Base-by-base conservation (phyloP, 1,284 basidiomycete genomes). In the Trichosporon inkin region DNA sequence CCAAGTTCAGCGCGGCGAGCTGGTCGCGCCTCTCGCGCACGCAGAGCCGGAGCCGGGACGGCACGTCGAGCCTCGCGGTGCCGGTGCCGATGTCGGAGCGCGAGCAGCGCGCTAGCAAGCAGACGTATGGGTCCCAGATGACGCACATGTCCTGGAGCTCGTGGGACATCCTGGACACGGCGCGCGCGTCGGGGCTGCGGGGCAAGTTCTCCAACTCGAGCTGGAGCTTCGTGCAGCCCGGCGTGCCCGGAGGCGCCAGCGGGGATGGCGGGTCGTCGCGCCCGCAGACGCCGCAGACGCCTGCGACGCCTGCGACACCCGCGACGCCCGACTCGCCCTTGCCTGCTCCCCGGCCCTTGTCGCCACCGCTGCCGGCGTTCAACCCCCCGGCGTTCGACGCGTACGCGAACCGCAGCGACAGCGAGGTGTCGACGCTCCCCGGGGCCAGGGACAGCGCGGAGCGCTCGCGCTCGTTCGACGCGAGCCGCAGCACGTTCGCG, bases 141-240 rank as follows among this genome's bases (percentile, higher is more conserved):
- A 49, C 44, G 14, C 44, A 49, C n/a, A 11, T 49, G 6, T 32
- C 24, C 14, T 49, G 44, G 44, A n/a, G 14, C 13, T 7, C 14
- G 1, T 49, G 44, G 44, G 44, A 49, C 28, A 17, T 49, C 16
- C 44, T 49, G 22, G 44, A 49, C 44, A 49, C 28, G 44, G 44
- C 24, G 44, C 44, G 22, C 14, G 22, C 16, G 14, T 32, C 24
- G 6, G 44, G 22, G 14, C 17, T n/a, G n/a, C 44, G 44, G 14
- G 44, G 17, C 44, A 49, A 49, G 24, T 49, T 49, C 16, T 49
- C 44, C 4, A 49, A 49, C 24, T 49, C 44, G 44, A 49, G 44
- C 44, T 49, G 44, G 44, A 49, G 44, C 44, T 49, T 49, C 14
- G 22, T 49, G 14, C 44, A 22, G 24, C 44, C 44, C 2, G 8